phyloP scores from a whole-genome alignment of 2,329 filamentous ascomycete genomes.

The Aaosphaeria arxii region DNA sequence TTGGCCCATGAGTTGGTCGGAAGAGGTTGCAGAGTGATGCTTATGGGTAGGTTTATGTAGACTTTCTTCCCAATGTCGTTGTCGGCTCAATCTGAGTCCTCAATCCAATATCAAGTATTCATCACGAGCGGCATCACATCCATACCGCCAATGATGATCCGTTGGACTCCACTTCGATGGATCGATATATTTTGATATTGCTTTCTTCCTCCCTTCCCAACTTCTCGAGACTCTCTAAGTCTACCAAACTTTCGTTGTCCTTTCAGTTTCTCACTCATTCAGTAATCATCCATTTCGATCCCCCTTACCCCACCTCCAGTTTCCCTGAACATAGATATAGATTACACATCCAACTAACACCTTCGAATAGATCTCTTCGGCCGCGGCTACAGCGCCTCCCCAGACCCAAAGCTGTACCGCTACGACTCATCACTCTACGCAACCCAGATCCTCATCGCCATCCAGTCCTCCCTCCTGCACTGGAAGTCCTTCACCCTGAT shows the following conservation, averaged over 20 bases:
- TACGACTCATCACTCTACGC: conserved; percentile 74
- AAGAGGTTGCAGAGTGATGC: conserved; percentile 71
- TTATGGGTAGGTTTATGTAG: conserved; percentile 57
- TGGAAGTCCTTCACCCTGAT: conserved; percentile 62
- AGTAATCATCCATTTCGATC: neutral
- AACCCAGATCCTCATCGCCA: conserved; percentile 67
- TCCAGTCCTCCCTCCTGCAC: conserved; percentile 64
- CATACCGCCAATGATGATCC: no score
- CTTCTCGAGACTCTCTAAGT: no score
- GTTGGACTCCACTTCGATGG: no score
- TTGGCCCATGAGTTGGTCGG: conserved; percentile 64
- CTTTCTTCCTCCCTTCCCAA: no score
- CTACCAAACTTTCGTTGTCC: no score
- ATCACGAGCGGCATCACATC: no score
- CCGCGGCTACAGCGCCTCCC: conserved; percentile 73
- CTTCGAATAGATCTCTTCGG: conserved; percentile 63
- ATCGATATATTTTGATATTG: no score
- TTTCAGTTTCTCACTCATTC: neutral
- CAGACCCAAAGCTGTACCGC: conserved; percentile 56
- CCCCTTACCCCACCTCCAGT: neutral
- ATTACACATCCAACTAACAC: neutral
- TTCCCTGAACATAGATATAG: no score
- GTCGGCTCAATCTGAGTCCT: no score
- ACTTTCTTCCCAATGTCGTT: neutral
- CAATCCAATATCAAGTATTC: no score